phyloP scores from a whole-genome alignment of 495 filamentous ascomycete genomes.

The Neurospora sp. region DNA sequence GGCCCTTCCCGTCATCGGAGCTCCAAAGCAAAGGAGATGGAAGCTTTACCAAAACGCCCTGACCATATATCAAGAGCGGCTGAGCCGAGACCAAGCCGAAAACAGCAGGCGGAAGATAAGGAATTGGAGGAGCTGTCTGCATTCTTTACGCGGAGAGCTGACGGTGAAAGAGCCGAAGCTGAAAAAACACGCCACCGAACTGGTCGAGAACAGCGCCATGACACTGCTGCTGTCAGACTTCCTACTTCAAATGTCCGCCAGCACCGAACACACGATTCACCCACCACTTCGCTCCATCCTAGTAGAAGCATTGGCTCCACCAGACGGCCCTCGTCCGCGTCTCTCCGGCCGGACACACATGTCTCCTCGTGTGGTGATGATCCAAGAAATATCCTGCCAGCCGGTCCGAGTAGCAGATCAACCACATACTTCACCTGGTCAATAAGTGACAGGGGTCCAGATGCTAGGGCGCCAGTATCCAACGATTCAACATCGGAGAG shows the following conservation, averaged over 20 bases:
- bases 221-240: background rate
- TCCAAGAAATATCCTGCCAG: background rate
- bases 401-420: conserved; percentile 1
- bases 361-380: background rate
- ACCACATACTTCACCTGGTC: conserved; percentile 26
- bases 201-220: background rate
- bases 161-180: background rate
- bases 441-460: conserved; percentile 5
- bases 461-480: background rate
- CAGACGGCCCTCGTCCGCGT: background rate
- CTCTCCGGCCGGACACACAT: background rate
- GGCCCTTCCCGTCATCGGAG: background rate
- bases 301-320: background rate
- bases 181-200: background rate
- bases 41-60: background rate
- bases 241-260: background rate
- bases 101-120: conserved; percentile 15
- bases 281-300: background rate
- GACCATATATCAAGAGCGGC: background rate
- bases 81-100: conserved; percentile 9
- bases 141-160: conserved; percentile 25
- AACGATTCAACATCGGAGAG: background rate
- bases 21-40: background rate
- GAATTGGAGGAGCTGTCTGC: conserved; percentile 30
- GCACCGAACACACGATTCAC: background rate